A percentile compares a stretch with the other conserved stretches of the same genome.
Conservation (phyloP, 306 rosid species). For the Lotus japonicus region DNA sequence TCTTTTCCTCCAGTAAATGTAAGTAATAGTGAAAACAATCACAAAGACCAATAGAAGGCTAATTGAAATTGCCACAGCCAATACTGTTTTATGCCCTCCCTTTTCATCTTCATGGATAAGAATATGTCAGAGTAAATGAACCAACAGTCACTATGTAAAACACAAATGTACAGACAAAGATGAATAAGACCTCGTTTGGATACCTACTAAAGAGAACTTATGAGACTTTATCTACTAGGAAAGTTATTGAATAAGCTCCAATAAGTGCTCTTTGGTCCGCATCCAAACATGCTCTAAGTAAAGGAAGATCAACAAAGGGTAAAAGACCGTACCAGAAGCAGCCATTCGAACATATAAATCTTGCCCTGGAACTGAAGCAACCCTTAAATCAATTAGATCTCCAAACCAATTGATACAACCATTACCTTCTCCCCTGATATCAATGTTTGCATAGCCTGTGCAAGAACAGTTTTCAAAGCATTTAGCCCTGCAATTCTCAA, state of each 20-base stretch:
- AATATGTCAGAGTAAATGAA: not conserved
- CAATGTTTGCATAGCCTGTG: not conserved
- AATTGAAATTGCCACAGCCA: not conserved
- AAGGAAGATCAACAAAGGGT: not conserved
- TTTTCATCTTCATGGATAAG: not conserved
- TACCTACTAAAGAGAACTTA: no score
- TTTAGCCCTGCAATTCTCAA: not conserved
- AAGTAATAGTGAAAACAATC: not conserved
- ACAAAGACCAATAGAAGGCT: not conserved
- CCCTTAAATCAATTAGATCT: not conserved
- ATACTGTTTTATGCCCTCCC: not conserved
- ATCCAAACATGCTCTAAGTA: no score
- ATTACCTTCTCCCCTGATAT: not conserved
- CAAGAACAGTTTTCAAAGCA: conserved; percentile 12
- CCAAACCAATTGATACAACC: conserved; percentile 19
- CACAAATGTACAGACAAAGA: no score
- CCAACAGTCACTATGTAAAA: not conserved
- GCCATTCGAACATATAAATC: conserved; percentile 17
- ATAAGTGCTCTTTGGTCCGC: no score
- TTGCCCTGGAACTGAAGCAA: not conserved
- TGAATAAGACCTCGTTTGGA: no score
- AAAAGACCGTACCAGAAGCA: not conserved
- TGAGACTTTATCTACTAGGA: no score
- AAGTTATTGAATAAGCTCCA: no score
- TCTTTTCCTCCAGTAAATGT: not conserved